Percentiles rank a stretch among this genome's conserved stretches.
Evolutionary conservation across 306 rosid genomes (phyloP).

Genomic region (Fragaria iinumae): DNA sequence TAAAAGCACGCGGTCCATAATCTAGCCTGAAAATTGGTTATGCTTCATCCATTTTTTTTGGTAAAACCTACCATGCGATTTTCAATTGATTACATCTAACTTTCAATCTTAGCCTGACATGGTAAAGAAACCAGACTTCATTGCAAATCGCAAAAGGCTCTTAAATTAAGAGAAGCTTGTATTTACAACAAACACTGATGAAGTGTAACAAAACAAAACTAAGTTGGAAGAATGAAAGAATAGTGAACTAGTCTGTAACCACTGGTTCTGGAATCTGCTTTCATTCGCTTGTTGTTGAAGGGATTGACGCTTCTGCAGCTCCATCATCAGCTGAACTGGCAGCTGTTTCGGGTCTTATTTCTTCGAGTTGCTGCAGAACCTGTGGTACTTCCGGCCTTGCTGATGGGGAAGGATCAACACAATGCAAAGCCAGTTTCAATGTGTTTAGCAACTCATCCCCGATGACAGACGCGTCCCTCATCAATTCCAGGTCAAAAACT

Average conservation of each 20-base stretch:
- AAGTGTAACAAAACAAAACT: conserved; percentile 32
- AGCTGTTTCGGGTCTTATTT: conserved; percentile 58
- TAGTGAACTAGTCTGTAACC: conserved; percentile 21
- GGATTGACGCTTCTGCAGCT: conserved; percentile 41
- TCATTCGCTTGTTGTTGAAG: conserved; percentile 42
- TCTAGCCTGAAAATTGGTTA: neutral
- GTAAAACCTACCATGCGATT: neutral
- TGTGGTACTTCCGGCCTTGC: conserved; percentile 75
- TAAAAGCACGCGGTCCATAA: neutral
- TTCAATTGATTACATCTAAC: neutral
- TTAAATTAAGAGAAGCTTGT: conserved; percentile 19
- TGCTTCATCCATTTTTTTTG: neutral
- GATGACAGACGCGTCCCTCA: conserved; percentile 68
- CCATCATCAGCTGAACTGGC: conserved; percentile 57
- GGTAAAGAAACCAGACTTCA: neutral
- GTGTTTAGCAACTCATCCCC: conserved; percentile 86
- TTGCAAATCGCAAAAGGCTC: neutral
- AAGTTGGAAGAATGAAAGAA: conserved; percentile 71
- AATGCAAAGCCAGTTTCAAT: conserved; percentile 83
- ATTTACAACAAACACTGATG: conserved; percentile 42
- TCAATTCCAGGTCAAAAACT: conserved; percentile 83
- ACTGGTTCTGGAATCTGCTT: conserved; percentile 8
- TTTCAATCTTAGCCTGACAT: neutral
- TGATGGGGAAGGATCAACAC: conserved; percentile 97
- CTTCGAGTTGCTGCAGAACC: conserved; percentile 78